Percentiles rank a stretch among this genome's conserved stretches.
phyloP scores from a whole-genome alignment of 2,329 filamentous ascomycete genomes.

The Mollisia scopiformis region DNA sequence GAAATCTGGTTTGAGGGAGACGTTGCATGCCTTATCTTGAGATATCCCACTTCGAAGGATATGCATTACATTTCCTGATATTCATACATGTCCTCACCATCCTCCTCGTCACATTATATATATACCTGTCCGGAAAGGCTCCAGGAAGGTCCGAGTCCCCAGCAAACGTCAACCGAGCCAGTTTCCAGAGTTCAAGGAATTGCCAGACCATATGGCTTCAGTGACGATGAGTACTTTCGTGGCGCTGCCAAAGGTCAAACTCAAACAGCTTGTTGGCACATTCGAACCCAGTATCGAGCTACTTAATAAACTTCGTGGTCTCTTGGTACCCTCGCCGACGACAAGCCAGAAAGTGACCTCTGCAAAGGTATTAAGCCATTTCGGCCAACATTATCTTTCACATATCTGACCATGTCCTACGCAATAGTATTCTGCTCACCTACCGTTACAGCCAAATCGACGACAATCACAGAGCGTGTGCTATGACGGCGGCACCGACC shows the following conservation, averaged over 20 bases:
- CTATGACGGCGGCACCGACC: background rate
- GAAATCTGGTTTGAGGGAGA: background rate
- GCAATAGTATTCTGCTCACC: too few relatives aligned
- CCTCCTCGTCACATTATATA: background rate
- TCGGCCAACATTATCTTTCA: too few relatives aligned
- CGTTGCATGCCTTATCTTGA: background rate
- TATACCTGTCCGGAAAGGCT: background rate
- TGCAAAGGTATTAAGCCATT: too few relatives aligned
- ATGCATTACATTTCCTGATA: background rate
- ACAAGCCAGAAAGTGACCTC: background rate
- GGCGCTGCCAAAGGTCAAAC: background rate
- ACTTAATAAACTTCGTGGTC: background rate
- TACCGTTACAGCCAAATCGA: slow-evolving; percentile 2
- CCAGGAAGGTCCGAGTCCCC: background rate
- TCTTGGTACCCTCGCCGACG: background rate
- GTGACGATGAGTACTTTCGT: slow-evolving; percentile 3
- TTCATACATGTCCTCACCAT: background rate
- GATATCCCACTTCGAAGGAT: background rate
- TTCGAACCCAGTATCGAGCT: slow-evolving; percentile 3
- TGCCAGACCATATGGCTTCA: background rate
- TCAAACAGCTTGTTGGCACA: slow-evolving; percentile 1
- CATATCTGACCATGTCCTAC: too few relatives aligned
- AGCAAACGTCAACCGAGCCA: background rate
- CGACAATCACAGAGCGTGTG: background rate
- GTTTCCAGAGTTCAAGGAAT: background rate